Evolutionary conservation across 2,329 filamentous ascomycete genomes (phyloP), one percentile per base, ranked within the genome.

Genomic region (Ceratocystis harringtonii): DNA sequence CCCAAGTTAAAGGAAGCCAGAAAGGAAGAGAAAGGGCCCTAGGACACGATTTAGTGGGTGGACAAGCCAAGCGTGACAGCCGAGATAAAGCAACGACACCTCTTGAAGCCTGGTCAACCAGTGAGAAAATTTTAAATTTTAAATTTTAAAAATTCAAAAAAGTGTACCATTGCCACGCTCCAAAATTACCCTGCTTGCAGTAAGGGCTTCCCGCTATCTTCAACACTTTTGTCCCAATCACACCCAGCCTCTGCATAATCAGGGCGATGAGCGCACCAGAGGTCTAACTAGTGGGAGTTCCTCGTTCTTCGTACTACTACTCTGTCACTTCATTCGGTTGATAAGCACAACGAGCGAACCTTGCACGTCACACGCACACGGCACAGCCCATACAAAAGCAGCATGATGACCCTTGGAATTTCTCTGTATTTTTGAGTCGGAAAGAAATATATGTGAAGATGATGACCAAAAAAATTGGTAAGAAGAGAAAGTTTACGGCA

Each of bases 41-140:
- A 58, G 28, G 55, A 4, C 55, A 58, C 55, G 55, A 58, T 58
- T 58, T 58, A 58, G 30, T 58, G 55, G 28, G n/a, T 25, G 55
- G 55, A 36, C 55, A 36, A 41, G 55, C 15, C 55, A 58, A 58
- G 55, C 55, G 32, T 58, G 55, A 58, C 55, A 58, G 55, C 55
- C 55, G 55, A 58, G 55, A 58, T 58, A 58, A 58, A 58, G 55
- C 55, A 58, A 58, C 55, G 55, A 58, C 55, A 58, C 55, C 55
- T 58, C 55, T 58, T 58, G 28, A 36, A 58, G 55, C 30, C 55
- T 58, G 55, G 8, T 52, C 22, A 28, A 10, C 25, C 12, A 52
- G 17, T 48, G 45, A 48, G 45, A 22, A 41, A 41, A 48, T 19
- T n/a, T n/a, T n/a, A n/a, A n/a, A n/a, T n/a, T n/a, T n/a, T n/a